Conservation (phyloP, 1,139 yeast genomes). For the Geotrichum macrosporum region DNA sequence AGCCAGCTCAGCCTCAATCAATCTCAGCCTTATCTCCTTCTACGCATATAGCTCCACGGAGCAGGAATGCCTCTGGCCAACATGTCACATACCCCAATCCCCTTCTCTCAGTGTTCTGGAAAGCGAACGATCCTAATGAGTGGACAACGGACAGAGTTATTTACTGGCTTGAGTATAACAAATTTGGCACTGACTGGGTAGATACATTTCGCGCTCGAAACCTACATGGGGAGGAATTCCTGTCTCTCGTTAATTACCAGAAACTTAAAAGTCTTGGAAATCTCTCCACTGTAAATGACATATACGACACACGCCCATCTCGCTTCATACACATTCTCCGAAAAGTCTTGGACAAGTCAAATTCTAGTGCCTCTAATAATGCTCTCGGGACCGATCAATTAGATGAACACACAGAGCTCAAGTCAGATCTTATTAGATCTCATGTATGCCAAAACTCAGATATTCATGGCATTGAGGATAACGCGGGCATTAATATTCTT, state of each 20-base stretch:
- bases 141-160: conserved; percentile 71
- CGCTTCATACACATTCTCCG: conserved; percentile 54
- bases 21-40: conserved; percentile 18
- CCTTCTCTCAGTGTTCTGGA: conserved; percentile 30
- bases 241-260: conserved; percentile 66
- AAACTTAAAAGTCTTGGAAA: conserved; percentile 42
- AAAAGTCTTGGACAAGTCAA: conserved; percentile 43
- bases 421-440: conserved; percentile 3
- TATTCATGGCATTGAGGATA: conserved; percentile 1
- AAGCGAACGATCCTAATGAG: conserved; percentile 40
- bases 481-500: background rate
- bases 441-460: conserved; percentile 5
- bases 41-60: conserved; percentile 19
- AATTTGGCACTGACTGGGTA: conserved; percentile 71
- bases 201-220: conserved; percentile 56
- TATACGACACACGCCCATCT: conserved; percentile 48
- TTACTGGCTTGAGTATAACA: conserved; percentile 61
- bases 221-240: conserved; percentile 59
- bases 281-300: conserved; percentile 41
- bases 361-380: conserved; percentile 22
- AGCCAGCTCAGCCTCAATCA: background rate
- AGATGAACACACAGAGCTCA: conserved; percentile 12
- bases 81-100: conserved; percentile 23
- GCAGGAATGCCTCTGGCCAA: conserved; percentile 23
- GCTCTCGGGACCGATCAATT: conserved; percentile 18